Base-by-base conservation (phyloP, 768 basidiomycete species). In the Podaxis pistillaris region DNA sequence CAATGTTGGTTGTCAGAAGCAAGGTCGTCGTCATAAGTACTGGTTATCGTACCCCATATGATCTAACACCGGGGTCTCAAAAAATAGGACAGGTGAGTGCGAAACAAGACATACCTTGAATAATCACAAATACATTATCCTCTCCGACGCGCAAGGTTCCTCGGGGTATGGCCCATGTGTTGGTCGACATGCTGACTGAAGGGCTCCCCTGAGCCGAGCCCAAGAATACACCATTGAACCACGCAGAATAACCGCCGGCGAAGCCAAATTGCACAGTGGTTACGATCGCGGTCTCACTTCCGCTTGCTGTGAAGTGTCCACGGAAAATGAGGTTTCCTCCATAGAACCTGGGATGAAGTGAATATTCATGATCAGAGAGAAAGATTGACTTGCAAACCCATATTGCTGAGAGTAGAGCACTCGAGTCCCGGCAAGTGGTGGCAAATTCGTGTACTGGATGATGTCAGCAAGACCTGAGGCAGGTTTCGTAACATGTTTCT, bases 41-140 rank as follows among this genome's bases (percentile, higher is more conserved):
- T 49, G 11, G 30, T 58, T 12, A 37, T 58, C 70, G 60, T 66
- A 82, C 82, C 82, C 82, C 73, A 78, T 83, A 69, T 83, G 79
- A 69, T 83, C 82, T 82, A 54, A 36, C n/a, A 40, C 33, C 46
- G 4, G 8, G 8, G 9, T 1, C 55, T 63, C 22, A 63, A 33
- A 33, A 33, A 56, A 64, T 38, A 58, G 7, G 40, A 24, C 51
- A 22, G 22, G 8, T 1, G 24, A 11, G 13, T 26, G 36, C 28
- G 22, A 53, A 52, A 7, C 24, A 26, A 40, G 6, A 62, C 70
- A 50, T 41, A 70, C 76, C 76, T 74, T 76, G 89, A 4, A 91
- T 78, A 54, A 93, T 79, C 0, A 91, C 92, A 61, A 94, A 83
- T 8, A 93, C 85, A 69, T 93, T 94, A 68, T 90, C 89, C 58